A percentile compares a stretch with the other conserved stretches of the same genome.
These are phyloP conservation scores for Xylaria arbuscula DNA, from an alignment of 2,329 filamentous ascomycete species.

Conservation along the genomic window DNA sequence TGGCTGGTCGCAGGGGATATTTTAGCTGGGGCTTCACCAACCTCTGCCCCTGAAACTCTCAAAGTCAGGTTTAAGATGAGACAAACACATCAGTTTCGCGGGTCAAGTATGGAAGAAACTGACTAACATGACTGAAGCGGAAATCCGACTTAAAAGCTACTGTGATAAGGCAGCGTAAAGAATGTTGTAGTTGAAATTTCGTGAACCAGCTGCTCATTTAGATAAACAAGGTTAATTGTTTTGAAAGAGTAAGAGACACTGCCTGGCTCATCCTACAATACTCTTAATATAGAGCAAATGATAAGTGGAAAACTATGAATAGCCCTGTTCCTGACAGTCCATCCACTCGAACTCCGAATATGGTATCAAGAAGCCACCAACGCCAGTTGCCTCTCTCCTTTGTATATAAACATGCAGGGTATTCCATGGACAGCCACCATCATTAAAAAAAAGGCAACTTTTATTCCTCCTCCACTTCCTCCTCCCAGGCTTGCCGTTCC, in stretches of 20 bases:
- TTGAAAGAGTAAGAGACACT: neutral
- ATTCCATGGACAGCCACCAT: slow-evolving; percentile 1
- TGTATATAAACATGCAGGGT: neutral
- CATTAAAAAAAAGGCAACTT: neutral
- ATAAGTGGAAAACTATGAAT: neutral
- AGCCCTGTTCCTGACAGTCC: neutral
- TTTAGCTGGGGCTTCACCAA: neutral
- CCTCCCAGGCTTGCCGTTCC: slow-evolving; percentile 85
- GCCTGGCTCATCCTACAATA: neutral
- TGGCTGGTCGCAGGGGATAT: neutral
- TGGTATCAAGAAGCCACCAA: slow-evolving; percentile 34
- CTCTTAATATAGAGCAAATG: neutral
- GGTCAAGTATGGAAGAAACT: neutral
- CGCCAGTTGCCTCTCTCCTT: slow-evolving; percentile 8
- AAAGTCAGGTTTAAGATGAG: neutral
- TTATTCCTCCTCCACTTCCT: slow-evolving; percentile 76
- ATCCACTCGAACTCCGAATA: slow-evolving; percentile 29
- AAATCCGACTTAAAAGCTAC: neutral
- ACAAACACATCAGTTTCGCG: neutral
- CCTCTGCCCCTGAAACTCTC: neutral
- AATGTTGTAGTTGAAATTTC: neutral
- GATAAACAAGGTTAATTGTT: neutral
- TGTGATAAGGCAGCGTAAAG: neutral
- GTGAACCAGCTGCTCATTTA: neutral
- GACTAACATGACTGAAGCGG: neutral